Base-by-base conservation (phyloP, 768 basidiomycete species). In the Podaxis mareebaensis region DNA sequence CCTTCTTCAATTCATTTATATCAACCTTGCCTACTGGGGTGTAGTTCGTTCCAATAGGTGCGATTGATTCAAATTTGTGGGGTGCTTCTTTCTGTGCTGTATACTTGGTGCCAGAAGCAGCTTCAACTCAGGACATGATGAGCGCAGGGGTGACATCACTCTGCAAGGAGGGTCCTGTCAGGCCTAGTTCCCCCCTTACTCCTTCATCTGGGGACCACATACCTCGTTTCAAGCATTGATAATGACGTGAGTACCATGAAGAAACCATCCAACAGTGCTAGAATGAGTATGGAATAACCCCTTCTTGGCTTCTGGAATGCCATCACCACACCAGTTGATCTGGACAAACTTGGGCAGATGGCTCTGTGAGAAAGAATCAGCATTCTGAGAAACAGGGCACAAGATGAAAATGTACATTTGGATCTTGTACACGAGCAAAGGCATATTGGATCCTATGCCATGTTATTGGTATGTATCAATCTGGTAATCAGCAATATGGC, bases 241-340 rank as follows among this genome's bases (percentile, higher is more conserved):
- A 22, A 92, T 90, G 66, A 96, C 89, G 72, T 96, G 95, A 0
- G 89, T 85, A 44, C 92, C 93, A 4, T 87, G 87, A 51, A 99
- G 81, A 74, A 90, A 96, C 61, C 80, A 85, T 46, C 88, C 83
- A 8, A 98, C 91, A 1, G 93, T 83, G 52, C 84, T 83, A 6
- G 94, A 86, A 74, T 98, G 96, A 8, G 87, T 89, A 70, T 93
- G 90, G 78, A 96, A 96, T 24, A 97, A 81, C 7, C 96, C 96
- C 74, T 99, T 99, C 76, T 92, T 90, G 20, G 82, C 81, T 73
- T 89, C 93, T 12, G 96, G 96, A 1, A 99, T 96, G 62, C 96
- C 96, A 70, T 96, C 96, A 49, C 96, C 96, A 68, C 94, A 95
- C 96, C 96, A 97, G 70, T 95, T 93, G 75, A 99, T 90, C 71